Evolutionary conservation across 495 filamentous ascomycete species (phyloP).

Genomic region (Podospora pseudopauciseta): DNA sequence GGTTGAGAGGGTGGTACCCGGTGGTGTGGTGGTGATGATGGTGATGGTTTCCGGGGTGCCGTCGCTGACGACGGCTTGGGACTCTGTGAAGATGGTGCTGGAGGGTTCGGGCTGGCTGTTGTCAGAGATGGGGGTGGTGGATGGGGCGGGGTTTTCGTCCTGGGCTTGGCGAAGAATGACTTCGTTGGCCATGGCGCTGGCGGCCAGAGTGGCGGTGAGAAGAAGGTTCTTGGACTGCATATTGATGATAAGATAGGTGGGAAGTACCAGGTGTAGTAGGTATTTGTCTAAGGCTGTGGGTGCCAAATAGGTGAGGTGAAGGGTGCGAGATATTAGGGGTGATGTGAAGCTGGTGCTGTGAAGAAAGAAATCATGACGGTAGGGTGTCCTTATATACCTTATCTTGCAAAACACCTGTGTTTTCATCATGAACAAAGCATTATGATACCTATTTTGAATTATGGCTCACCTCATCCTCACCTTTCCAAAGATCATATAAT

Average conservation of each 20-base stretch:
- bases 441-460: not conserved
- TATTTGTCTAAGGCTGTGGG: not conserved
- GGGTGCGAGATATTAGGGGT: no score
- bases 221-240: not conserved
- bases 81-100: not conserved
- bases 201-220: not conserved
- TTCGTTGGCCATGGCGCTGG: not conserved
- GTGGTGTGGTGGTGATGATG: not conserved
- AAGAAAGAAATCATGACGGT: no score
- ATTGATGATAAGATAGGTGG: not conserved
- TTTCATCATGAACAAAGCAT: not conserved
- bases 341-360: no score
- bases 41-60: no score
- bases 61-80: not conserved
- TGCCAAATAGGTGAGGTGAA: no score
- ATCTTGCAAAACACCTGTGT: not conserved
- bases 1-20: not conserved
- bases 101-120: not conserved
- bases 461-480: not conserved
- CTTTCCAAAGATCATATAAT: not conserved
- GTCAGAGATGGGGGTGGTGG: not conserved
- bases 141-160: not conserved
- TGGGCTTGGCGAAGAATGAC: not conserved
- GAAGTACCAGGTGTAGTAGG: not conserved
- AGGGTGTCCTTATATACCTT: not conserved